phyloP scores from a whole-genome alignment of 306 rosid genomes.

The Heteromeles arbutifolia region DNA sequence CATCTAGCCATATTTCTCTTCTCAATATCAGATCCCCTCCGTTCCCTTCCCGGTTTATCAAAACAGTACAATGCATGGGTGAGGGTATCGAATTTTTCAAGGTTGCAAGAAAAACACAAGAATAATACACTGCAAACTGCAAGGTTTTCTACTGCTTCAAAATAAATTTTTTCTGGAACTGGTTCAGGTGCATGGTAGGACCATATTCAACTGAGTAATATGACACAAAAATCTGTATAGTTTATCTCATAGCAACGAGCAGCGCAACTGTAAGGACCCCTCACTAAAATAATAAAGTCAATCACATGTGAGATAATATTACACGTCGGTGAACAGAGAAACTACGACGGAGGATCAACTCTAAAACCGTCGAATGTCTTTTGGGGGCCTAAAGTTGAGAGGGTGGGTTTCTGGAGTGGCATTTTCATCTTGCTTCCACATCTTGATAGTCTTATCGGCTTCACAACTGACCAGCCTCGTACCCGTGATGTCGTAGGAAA shows the following conservation, averaged over 20 bases:
- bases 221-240: not conserved
- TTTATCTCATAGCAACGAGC: not conserved
- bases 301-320: not conserved
- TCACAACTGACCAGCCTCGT: constrained; percentile 81
- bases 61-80: too few relatives aligned
- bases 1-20: too few relatives aligned
- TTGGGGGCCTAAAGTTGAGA: constrained; percentile 82
- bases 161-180: not conserved
- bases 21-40: too few relatives aligned
- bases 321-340: not conserved
- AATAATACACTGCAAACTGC: not conserved
- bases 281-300: not conserved
- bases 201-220: not conserved
- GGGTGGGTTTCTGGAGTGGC: constrained; percentile 95
- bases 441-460: constrained; percentile 94
- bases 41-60: too few relatives aligned
- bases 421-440: constrained; percentile 97
- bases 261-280: not conserved
- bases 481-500: constrained; percentile 70
- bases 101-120: not conserved
- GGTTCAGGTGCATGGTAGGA: not conserved
- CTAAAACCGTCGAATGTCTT: constrained; percentile 83
- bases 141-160: not conserved
- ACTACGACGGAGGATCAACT: not conserved
- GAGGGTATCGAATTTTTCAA: not conserved